Percentiles rank a stretch among this genome's conserved stretches.
phyloP scores from a whole-genome alignment of 768 basidiomycete genomes.

The Psilocybe tampanensis region DNA sequence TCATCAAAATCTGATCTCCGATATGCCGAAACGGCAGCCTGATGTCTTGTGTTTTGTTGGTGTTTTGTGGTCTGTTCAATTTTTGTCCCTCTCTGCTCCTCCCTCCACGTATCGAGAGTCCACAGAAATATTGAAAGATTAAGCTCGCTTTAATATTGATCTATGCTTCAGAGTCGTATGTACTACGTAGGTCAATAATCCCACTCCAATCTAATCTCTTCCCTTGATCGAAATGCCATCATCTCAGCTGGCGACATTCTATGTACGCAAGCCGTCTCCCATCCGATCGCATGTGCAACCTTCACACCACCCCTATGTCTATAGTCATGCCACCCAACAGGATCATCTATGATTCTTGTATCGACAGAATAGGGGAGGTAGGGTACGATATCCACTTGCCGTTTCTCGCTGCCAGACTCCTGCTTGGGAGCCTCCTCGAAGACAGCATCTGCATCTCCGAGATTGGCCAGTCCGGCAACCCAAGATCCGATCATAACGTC shows the following conservation, averaged over 20 bases:
- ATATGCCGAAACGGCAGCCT: no score
- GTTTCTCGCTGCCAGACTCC: not conserved
- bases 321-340: constrained; percentile 6
- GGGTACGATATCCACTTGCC: not conserved
- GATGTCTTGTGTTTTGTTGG: no score
- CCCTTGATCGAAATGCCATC: not conserved
- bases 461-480: not conserved
- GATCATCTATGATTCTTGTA: constrained; percentile 3
- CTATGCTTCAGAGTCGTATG: no score
- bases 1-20: no score
- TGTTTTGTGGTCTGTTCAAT: no score
- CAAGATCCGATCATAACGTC: constrained; percentile 7
- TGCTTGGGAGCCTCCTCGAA: not conserved
- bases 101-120: no score
- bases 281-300: not conserved
- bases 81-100: no score
- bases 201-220: constrained; percentile 1
- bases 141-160: no score
- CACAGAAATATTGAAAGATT: no score
- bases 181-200: not conserved
- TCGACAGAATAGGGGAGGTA: not conserved
- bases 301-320: not conserved
- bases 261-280: constrained; percentile 4
- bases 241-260: not conserved
- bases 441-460: not conserved